Conservation (phyloP, 2,329 filamentous ascomycete species). For the Zymoseptoria ardabiliae region DNA sequence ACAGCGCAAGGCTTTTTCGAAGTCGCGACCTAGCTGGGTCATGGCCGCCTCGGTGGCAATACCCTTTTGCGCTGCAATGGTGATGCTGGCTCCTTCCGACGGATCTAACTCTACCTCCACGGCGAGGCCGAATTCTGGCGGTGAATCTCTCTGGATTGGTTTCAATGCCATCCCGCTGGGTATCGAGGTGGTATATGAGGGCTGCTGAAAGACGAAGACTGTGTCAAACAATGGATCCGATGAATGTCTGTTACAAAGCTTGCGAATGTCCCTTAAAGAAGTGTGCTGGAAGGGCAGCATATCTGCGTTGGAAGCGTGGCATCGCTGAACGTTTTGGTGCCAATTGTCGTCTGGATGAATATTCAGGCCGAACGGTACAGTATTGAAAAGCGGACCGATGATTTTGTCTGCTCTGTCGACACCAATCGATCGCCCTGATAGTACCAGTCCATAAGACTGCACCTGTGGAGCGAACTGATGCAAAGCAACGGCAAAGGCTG, state of each 20-base stretch:
- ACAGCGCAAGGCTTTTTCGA: conserved; percentile 8
- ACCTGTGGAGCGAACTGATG: conserved; percentile 42
- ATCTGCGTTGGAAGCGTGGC: conserved; percentile 63
- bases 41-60: conserved; percentile 30
- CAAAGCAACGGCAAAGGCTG: conserved; percentile 62
- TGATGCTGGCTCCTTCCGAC: conserved; percentile 46
- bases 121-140: conserved; percentile 67
- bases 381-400: conserved; percentile 85
- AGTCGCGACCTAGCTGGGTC: conserved; percentile 6
- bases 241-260: conserved; percentile 58
- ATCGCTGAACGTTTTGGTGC: conserved; percentile 52
- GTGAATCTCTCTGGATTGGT: conserved; percentile 39
- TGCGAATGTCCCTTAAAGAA: conserved; percentile 69
- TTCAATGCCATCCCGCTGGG: conserved; percentile 43
- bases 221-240: conserved; percentile 64
- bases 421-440: conserved; percentile 69
- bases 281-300: conserved; percentile 70
- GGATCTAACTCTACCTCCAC: conserved; percentile 59
- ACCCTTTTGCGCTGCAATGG: conserved; percentile 51
- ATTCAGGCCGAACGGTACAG: conserved; percentile 61
- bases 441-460: conserved; percentile 62
- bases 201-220: conserved; percentile 69
- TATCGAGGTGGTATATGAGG: not conserved
- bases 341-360: conserved; percentile 46
- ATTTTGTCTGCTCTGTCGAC: conserved; percentile 58